Conservation (phyloP, 495 filamentous ascomycete genomes). For the Xylaria venustula region DNA sequence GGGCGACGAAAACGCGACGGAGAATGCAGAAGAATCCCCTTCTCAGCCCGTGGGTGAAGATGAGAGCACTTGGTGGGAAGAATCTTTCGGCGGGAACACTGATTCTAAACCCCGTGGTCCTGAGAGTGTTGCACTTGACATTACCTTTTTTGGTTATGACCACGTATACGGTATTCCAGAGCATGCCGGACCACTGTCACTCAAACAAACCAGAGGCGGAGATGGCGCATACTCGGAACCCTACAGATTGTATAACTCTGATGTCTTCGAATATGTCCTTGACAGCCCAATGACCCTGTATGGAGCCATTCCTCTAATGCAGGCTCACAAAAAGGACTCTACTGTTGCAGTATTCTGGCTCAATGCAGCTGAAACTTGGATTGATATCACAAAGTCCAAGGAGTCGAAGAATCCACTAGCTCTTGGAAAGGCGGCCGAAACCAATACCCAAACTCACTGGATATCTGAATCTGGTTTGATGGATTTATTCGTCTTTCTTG, state of each 20-base stretch:
- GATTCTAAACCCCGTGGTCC: constrained; percentile 88
- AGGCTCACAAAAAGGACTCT: constrained; percentile 88
- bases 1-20: constrained; percentile 44
- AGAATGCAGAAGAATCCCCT: constrained; percentile 41
- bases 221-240: constrained; percentile 82
- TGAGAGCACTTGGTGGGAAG: constrained; percentile 96
- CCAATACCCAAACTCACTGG: constrained; percentile 89
- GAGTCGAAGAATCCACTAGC: constrained; percentile 71
- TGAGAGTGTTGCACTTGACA: constrained; percentile 86
- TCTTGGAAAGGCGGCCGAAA: constrained; percentile 66
- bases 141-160: constrained; percentile 86
- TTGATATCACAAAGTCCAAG: constrained; percentile 87
- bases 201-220: constrained; percentile 88
- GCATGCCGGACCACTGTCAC: constrained; percentile 81
- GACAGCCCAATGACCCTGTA: constrained; percentile 99
- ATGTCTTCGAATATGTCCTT: constrained; percentile 96
- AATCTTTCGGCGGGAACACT: constrained; percentile 89
- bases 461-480: constrained; percentile 87
- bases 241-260: constrained; percentile 93
- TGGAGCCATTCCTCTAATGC: constrained; percentile 93
- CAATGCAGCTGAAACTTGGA: constrained; percentile 95
- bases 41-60: constrained; percentile 46
- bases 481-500: constrained; percentile 92
- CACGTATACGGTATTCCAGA: constrained; percentile 95
- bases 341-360: constrained; percentile 99